phyloP scores from a whole-genome alignment of 805 yeast genomes.

The Komagataella pastoris region DNA sequence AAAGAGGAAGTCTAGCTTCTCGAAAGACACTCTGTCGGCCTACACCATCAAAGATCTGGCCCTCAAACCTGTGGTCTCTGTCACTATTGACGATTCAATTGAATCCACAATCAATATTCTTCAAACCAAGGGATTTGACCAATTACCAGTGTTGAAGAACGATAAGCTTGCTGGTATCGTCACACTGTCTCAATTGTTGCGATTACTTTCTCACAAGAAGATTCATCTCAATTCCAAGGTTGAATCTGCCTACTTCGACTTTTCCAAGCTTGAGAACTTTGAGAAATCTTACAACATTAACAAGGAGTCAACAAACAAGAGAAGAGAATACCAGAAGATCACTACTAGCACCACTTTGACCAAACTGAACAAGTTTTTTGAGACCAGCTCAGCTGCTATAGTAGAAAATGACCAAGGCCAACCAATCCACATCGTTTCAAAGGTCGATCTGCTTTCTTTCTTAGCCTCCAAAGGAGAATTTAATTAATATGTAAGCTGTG shows the following conservation, averaged over 20 bases:
- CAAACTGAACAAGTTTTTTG: constrained; percentile 67
- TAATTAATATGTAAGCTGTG: background rate
- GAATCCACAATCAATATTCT: constrained; percentile 55
- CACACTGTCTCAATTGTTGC: constrained; percentile 61
- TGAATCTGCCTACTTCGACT: constrained; percentile 52
- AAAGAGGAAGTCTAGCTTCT: constrained; percentile 1
- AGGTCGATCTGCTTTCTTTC: constrained; percentile 64
- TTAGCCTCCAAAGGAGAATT: constrained; percentile 17
- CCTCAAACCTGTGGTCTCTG: constrained; percentile 72
- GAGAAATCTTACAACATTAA: constrained; percentile 52
- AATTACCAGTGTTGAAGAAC: constrained; percentile 55
- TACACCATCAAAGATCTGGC: constrained; percentile 54
- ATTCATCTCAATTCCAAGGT: constrained; percentile 44
- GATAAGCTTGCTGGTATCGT: constrained; percentile 59
- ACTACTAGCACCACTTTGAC: constrained; percentile 51
- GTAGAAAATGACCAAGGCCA: constrained; percentile 59
- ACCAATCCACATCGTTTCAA: constrained; percentile 78
- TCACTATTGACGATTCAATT: constrained; percentile 43
- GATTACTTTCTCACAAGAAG: constrained; percentile 48
- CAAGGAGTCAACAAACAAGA: constrained; percentile 39
- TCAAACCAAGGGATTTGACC: constrained; percentile 72
- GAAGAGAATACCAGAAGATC: constrained; percentile 55
- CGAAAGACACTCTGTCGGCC: constrained; percentile 10
- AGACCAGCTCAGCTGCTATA: constrained; percentile 73
- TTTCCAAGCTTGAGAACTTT: constrained; percentile 56